A percentile compares a stretch with the other conserved stretches of the same genome.
phyloP scores from a whole-genome alignment of 1,139 yeast genomes.

The Fermentozyma sake region DNA sequence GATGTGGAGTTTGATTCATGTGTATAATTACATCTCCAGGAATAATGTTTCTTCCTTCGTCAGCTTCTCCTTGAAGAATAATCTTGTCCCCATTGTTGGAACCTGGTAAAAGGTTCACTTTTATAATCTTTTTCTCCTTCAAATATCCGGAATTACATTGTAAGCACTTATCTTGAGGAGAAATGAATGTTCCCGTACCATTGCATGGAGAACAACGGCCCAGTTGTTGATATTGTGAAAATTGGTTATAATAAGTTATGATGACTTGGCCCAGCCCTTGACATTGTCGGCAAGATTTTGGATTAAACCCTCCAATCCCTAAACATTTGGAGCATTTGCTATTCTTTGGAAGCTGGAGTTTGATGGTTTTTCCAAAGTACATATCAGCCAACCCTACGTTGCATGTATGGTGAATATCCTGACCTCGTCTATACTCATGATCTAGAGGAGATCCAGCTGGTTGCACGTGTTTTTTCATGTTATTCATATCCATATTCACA shows the following conservation, averaged over 20 bases:
- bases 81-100: constrained; percentile 47
- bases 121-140: constrained; percentile 47
- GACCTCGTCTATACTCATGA: constrained; percentile 25
- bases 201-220: constrained; percentile 32
- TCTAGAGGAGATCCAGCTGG: constrained; percentile 10
- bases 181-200: constrained; percentile 33
- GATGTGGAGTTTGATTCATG: constrained; percentile 32
- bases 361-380: constrained; percentile 44
- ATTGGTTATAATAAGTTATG: constrained; percentile 28
- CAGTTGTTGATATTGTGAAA: constrained; percentile 31
- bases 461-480: constrained; percentile 11
- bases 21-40: constrained; percentile 65
- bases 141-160: constrained; percentile 35
- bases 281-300: constrained; percentile 31
- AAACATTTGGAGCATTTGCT: constrained; percentile 38
- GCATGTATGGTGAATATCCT: constrained; percentile 44
- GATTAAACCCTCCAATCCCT: constrained; percentile 41
- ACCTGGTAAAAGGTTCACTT: constrained; percentile 51
- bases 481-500: constrained; percentile 2
- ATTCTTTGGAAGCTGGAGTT: constrained; percentile 41
- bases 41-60: constrained; percentile 52
- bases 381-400: constrained; percentile 43
- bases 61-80: constrained; percentile 55
- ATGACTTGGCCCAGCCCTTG: constrained; percentile 36
- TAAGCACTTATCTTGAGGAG: constrained; percentile 28